Base-by-base conservation (phyloP, 179 eudicot genomes). In the Kewa caespitosa region DNA sequence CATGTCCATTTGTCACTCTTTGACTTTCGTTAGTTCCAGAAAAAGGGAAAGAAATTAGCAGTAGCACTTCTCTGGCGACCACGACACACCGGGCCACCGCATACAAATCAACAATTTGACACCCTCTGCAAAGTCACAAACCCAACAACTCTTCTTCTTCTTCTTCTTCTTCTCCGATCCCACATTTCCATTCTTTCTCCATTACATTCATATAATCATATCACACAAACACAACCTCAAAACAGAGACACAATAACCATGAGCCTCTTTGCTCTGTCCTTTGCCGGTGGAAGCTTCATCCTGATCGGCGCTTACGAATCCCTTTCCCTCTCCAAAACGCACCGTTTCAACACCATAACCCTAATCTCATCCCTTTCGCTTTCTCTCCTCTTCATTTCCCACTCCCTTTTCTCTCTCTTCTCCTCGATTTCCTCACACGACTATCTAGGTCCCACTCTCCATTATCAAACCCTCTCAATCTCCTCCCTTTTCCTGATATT, bases 241-340 rank as follows among this genome's bases (percentile, higher is more conserved):
- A 63, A 39, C 38, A 46, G 46, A 34, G 30, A 31, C 17, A 27
- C 2, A 31, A 38, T n/a, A n/a, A n/a, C 39, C 41, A 92, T 93
- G 98, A 84, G 91, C 3, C 84, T 93, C 14, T 89, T 93, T 81
- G 69, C 89, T 39, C 85, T 93, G 82, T 43, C 89, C 39, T 54
- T 95, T 10, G 91, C 92, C 79, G 97, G 97, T 34, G 87, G 87
- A 25, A 81, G 84, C 27, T 74, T 91, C 37, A 73, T 91, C 36
- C 74, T 90, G 5, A 80, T 95, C 77, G 99, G 99, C 50, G 85
- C 89, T 1, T 89, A 85, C 84, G 99, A 95, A 80, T 87, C 91
- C 25, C 77, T 95, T 75, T 43, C 81, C 74, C 81, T 50, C 32
- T 39, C 34, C 34, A 78, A 74, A 76, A 41, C 69, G 57, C 68